Evolutionary conservation across 2,329 filamentous ascomycete species (phyloP), one percentile per base, ranked within the genome.

Genomic region (Fusarium sambucinum): DNA sequence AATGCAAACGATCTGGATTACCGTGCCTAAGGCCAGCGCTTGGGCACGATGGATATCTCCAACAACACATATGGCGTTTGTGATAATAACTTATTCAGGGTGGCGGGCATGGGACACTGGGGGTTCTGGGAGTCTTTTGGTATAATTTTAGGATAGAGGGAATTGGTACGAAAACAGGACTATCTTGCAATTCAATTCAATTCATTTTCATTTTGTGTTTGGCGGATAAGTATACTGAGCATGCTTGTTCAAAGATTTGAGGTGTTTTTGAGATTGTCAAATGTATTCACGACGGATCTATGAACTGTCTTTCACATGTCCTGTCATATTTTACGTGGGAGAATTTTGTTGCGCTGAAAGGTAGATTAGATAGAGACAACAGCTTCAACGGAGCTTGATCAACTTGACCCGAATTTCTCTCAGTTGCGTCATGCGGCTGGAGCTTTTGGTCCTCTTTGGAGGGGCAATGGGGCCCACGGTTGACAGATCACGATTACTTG

Each of bases 401-500:
- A 32, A 32, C 29, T 30, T 41, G 30, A 21, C 37, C 29, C 33
- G 53, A 41, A 37, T 42, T 60, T 65, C 30, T 17, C 30, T 42
- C 46, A 37, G 19, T 55, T 52, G 69, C 68, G 55, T 71, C 64
- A 58, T 56, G 40, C 41, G 41, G 45, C 32, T 63, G 59, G 42
- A 63, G 59, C 42, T 33, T 63, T 57, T 57, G 25, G 50, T 63
- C 58, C 59, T 61, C 61, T 59, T 54, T 69, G 60, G 62, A 52
- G 50, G 46, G 30, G 55, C 51, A 65, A 44, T 52, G 44, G 55
- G 46, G 33, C 44, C 13, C 37, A 57, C 47, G 63, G 51, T 55
- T 65, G 59, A 55, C 44, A 48, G 45, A 68, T 68, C 65, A 66
- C 61, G 65, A 72, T 68, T 45, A 23, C 42, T 45, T 45, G 13